A percentile compares a stretch with the other conserved stretches of the same genome.
These are phyloP conservation scores for Saccharomycopsis olivae DNA, from an alignment of 805 yeast genomes.

Conservation along the genomic window DNA sequence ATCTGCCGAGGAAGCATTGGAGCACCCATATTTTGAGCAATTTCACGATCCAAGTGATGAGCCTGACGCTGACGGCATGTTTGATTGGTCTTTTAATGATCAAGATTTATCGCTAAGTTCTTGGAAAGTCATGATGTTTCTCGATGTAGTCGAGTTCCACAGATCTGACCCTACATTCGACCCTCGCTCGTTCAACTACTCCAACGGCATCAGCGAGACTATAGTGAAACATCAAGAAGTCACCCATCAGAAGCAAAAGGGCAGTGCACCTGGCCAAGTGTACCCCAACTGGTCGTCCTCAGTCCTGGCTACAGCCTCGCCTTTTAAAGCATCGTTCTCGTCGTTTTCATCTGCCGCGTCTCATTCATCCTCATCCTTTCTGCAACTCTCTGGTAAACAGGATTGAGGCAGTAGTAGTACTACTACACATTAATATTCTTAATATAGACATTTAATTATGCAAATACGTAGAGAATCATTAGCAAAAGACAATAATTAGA, in stretches of 20 bases:
- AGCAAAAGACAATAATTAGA: too few relatives aligned
- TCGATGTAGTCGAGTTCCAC: conserved; percentile 93
- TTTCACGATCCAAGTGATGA: conserved; percentile 98
- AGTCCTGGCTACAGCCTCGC: too few relatives aligned
- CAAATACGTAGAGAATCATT: too few relatives aligned
- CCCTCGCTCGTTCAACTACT: conserved; percentile 6
- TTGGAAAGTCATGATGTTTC: conserved; percentile 99
- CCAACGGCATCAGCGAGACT: conserved; percentile 12
- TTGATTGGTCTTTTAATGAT: conserved; percentile 97
- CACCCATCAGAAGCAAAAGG: conserved; percentile 2
- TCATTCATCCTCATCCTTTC: too few relatives aligned
- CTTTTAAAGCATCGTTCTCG: too few relatives aligned
- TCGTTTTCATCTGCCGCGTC: too few relatives aligned
- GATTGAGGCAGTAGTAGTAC: too few relatives aligned
- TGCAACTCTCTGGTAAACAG: too few relatives aligned
- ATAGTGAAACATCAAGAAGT: conserved; percentile 13
- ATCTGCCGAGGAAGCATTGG: conserved; percentile 81
- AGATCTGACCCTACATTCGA: conserved; percentile 6
- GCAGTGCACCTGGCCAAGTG: too few relatives aligned
- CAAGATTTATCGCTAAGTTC: conserved; percentile 97
- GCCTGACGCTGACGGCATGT: conserved; percentile 84
- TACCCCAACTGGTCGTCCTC: too few relatives aligned
- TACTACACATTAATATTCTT: too few relatives aligned
- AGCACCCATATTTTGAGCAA: conserved; percentile 86
- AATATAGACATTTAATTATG: too few relatives aligned